phyloP scores from a whole-genome alignment of 106 monocot genomes.

The Dioscorea alata region DNA sequence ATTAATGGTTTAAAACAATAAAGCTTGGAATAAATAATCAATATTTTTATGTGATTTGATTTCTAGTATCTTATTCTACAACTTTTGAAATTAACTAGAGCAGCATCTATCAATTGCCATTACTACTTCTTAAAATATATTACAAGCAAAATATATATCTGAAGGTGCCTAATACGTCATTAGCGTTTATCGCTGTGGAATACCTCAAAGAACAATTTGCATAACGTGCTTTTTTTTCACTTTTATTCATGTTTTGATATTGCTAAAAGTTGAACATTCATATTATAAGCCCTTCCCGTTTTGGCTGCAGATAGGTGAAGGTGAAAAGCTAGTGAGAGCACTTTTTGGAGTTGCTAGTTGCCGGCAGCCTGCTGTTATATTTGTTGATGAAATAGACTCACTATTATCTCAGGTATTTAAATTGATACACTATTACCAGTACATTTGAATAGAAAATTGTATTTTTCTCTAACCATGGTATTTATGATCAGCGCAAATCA shows the following conservation, averaged over 20 bases:
- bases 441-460: not conserved
- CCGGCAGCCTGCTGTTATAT: conserved; percentile 96
- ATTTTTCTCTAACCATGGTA: conserved; percentile 1
- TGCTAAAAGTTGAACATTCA: not conserved
- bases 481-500: conserved; percentile 67
- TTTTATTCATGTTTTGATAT: not conserved
- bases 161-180: not conserved
- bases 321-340: conserved; percentile 92
- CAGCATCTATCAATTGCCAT: too few species aligned
- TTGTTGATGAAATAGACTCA: conserved; percentile 97
- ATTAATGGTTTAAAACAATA: too few species aligned
- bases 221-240: not conserved
- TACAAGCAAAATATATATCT: not conserved
- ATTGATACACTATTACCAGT: not conserved
- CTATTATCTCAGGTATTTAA: conserved; percentile 81
- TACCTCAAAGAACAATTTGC: not conserved
- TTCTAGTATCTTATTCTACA: too few species aligned
- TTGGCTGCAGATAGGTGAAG: conserved; percentile 81
- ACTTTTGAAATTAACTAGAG: too few species aligned
- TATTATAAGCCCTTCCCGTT: too few species aligned
- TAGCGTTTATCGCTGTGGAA: not conserved
- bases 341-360: conserved; percentile 97
- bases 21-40: too few species aligned
- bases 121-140: not conserved
- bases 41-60: too few species aligned